These are phyloP conservation scores for Lavandula angustifolia DNA, from an alignment of 257 asterid genomes.

Conservation along the genomic window DNA sequence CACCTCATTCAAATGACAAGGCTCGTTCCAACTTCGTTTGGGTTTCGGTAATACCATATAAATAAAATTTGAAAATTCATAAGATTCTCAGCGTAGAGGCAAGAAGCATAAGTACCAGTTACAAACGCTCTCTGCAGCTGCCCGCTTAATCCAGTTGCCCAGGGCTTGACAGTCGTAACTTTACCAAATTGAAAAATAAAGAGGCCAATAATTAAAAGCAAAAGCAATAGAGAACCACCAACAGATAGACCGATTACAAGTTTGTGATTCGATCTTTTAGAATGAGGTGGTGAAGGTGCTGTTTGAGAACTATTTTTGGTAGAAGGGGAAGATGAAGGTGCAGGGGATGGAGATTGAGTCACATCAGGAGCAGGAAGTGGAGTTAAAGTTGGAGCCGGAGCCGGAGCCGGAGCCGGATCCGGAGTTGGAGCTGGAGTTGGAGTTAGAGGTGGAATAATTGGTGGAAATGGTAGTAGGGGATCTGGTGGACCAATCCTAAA, in stretches of 20 bases:
- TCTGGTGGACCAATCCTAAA: slow-evolving; percentile 2
- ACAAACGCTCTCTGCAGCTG: slow-evolving; percentile 88
- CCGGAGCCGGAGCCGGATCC: slow-evolving; percentile 4
- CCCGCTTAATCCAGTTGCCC: slow-evolving; percentile 95
- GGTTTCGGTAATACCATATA: background rate
- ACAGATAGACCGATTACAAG: slow-evolving; percentile 45
- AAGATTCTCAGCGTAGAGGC: background rate
- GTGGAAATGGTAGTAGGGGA: background rate
- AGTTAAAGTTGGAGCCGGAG: slow-evolving; percentile 13
- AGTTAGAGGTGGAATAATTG: background rate
- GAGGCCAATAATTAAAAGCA: slow-evolving; percentile 37
- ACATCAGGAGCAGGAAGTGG: slow-evolving; percentile 25
- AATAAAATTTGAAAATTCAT: background rate
- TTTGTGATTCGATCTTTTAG: slow-evolving; percentile 3
- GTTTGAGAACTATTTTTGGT: slow-evolving; percentile 37
- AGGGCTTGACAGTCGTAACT: slow-evolving; percentile 81
- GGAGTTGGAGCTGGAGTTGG: slow-evolving; percentile 3
- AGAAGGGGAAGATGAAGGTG: slow-evolving; percentile 37
- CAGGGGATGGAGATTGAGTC: slow-evolving; percentile 37
- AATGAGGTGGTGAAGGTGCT: slow-evolving; percentile 27
- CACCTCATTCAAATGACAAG: background rate
- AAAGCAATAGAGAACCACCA: slow-evolving; percentile 59
- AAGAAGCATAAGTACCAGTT: slow-evolving; percentile 51
- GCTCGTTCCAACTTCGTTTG: background rate
- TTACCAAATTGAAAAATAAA: slow-evolving; percentile 47